A percentile compares a stretch with the other conserved stretches of the same genome.
These are phyloP conservation scores for Suhomyces xylopsoci DNA, from an alignment of 805 yeast genomes.

Conservation along the genomic window DNA sequence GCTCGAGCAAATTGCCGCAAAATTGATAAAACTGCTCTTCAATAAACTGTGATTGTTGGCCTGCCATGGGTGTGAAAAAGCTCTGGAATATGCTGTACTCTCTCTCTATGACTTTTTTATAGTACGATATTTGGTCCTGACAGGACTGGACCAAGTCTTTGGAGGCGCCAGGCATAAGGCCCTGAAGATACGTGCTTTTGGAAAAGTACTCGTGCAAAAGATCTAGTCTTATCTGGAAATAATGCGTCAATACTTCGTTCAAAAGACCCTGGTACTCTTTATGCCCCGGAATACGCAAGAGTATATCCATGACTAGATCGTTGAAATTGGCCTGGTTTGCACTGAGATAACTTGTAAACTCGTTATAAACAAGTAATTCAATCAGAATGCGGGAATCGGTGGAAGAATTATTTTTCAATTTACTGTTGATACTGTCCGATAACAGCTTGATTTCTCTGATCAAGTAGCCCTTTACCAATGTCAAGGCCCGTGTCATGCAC, in stretches of 20 bases:
- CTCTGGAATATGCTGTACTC: slow-evolving; percentile 59
- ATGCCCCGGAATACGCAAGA: slow-evolving; percentile 35
- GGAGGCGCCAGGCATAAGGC: not conserved
- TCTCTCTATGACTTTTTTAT: slow-evolving; percentile 54
- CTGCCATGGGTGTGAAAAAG: slow-evolving; percentile 37
- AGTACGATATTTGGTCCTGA: slow-evolving; percentile 60
- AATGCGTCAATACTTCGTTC: slow-evolving; percentile 61
- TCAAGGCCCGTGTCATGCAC: slow-evolving; percentile 76
- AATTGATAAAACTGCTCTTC: slow-evolving; percentile 47
- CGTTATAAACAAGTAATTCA: slow-evolving; percentile 64
- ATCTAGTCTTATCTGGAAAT: slow-evolving; percentile 54
- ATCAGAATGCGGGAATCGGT: slow-evolving; percentile 32
- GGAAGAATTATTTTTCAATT: slow-evolving; percentile 11
- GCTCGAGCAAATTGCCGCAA: slow-evolving; percentile 67
- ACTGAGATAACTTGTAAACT: slow-evolving; percentile 42
- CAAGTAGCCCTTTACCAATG: slow-evolving; percentile 69
- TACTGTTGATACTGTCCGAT: slow-evolving; percentile 17
- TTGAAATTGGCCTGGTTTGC: slow-evolving; percentile 24
- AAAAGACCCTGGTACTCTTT: slow-evolving; percentile 64
- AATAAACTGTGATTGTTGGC: slow-evolving; percentile 4
- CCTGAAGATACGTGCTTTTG: slow-evolving; percentile 18
- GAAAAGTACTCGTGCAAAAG: slow-evolving; percentile 43
- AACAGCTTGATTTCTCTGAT: slow-evolving; percentile 39
- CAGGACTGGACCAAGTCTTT: slow-evolving; percentile 53
- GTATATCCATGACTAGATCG: slow-evolving; percentile 33